A percentile compares a stretch with the other conserved stretches of the same genome.
phyloP scores from a whole-genome alignment of 2,329 filamentous ascomycete genomes.

The Neocucurbitaria cava region DNA sequence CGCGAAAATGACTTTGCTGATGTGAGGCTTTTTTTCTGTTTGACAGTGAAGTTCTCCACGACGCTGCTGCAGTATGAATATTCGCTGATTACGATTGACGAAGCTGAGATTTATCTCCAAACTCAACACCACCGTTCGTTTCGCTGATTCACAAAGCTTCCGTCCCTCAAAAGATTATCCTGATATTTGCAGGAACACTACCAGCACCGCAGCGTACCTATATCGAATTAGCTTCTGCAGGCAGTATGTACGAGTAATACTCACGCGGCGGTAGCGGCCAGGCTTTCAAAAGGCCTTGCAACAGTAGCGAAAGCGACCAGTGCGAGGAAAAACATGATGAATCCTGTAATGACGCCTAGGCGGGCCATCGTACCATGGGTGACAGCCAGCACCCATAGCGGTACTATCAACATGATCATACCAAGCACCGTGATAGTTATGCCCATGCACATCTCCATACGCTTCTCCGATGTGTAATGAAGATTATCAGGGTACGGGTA shows the following conservation, averaged over 20 bases:
- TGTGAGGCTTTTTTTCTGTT: neutral
- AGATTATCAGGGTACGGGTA: neutral
- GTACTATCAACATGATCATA: conserved; percentile 27
- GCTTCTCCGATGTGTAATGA: neutral
- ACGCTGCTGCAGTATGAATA: too few species aligned
- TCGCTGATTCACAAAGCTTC: too few species aligned
- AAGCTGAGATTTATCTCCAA: too few species aligned
- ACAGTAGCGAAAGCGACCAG: conserved; percentile 20
- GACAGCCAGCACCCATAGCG: conserved; percentile 31
- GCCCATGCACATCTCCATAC: neutral
- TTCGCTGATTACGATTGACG: too few species aligned
- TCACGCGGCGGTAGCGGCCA: conserved; percentile 31
- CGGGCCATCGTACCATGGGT: conserved; percentile 2
- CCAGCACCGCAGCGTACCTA: neutral
- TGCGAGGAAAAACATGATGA: conserved; percentile 23
- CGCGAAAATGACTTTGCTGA: neutral
- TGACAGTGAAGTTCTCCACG: too few species aligned
- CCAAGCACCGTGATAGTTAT: conserved; percentile 6
- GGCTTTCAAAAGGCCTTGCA: conserved; percentile 27
- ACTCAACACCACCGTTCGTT: too few species aligned
- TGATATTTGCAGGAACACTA: neutral
- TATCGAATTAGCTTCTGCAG: too few species aligned
- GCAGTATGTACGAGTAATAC: too few species aligned
- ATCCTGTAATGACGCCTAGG: conserved; percentile 31
- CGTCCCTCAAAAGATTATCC: too few species aligned